Evolutionary conservation across 1,139 yeast species (phyloP), one percentile per base, ranked within the genome.

Genomic region (Candida buenavistaensis): DNA sequence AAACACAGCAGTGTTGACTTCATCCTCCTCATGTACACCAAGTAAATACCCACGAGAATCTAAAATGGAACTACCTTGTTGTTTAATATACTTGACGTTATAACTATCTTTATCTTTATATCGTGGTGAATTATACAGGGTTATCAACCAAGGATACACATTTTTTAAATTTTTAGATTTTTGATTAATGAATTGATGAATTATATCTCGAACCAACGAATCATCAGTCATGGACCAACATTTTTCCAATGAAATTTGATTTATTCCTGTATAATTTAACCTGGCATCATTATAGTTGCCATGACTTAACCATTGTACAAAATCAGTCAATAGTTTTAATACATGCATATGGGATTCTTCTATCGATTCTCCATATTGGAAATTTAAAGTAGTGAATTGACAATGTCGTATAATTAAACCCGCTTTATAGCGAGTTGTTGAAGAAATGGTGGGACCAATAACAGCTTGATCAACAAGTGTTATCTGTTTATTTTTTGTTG

Each of bases 141-240:
- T 43, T 10, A 43, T 44, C n/a, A 49, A 45, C 55, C 59, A 52
- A n/a, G 34, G 32, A 22, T 30, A 22, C 16, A 30, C 19, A 5
- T 7, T 23, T 16, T 22, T 15, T 17, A 26, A 26, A 26, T 15
- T 3, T 10, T 14, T 19, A 12, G 21, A 26, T 14, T 10, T 26
- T 27, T 4, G 16, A 8, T 13, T 19, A 16, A 35, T 28, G n/a
- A 28, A 20, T 20, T 30, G 28, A 10, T 30, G 40, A 30, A 50
- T 51, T 34, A 47, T 47, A 21, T 51, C 54, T 35, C 66, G 38
- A 7, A 48, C 36, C 10, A 52, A 39, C 0, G 56, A 42, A 26
- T 60, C 68, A 38, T 62, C 64, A 1, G 57, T 44, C 7, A 59
- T 47, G 1, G 67, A 57, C 69, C 69, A 64, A 26, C 64, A 57